phyloP scores from a whole-genome alignment of 441 rosid genomes.

The Erysimum cheiri region DNA sequence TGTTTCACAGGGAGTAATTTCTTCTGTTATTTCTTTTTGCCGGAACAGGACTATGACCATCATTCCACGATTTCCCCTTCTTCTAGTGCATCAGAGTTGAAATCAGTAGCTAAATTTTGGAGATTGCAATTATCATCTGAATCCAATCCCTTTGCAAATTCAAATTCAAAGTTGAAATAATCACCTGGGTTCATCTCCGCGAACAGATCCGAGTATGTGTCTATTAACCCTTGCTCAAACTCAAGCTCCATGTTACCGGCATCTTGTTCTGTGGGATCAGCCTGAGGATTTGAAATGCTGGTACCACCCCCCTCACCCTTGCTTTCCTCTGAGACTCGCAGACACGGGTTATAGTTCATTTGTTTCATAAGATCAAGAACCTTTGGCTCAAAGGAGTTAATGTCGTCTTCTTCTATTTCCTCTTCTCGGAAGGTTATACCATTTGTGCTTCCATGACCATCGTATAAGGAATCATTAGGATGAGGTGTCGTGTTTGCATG shows the following conservation, averaged over 20 bases:
- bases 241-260: slow-evolving; percentile 53
- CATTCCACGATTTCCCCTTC: slow-evolving; percentile 82
- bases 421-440: slow-evolving; percentile 70
- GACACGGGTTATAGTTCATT: slow-evolving; percentile 39
- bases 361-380: slow-evolving; percentile 54
- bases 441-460: slow-evolving; percentile 42
- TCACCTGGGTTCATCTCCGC: slow-evolving; percentile 69
- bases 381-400: slow-evolving; percentile 48
- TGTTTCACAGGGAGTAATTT: not conserved
- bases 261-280: slow-evolving; percentile 28
- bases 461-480: slow-evolving; percentile 38
- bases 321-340: slow-evolving; percentile 29
- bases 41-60: not conserved
- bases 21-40: slow-evolving; percentile 9
- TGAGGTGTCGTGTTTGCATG: slow-evolving; percentile 36
- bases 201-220: slow-evolving; percentile 67
- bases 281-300: slow-evolving; percentile 32
- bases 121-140: slow-evolving; percentile 43
- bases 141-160: slow-evolving; percentile 48
- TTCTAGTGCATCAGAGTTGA: slow-evolving; percentile 62
- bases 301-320: slow-evolving; percentile 34
- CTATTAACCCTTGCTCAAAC: slow-evolving; percentile 70
- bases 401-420: slow-evolving; percentile 62
- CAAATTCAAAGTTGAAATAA: slow-evolving; percentile 69
- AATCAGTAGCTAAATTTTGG: slow-evolving; percentile 34